These are phyloP conservation scores for Apophysomyces ossiformis DNA, from an alignment of 371 early-diverging fungal genomes.

Conservation along the genomic window DNA sequence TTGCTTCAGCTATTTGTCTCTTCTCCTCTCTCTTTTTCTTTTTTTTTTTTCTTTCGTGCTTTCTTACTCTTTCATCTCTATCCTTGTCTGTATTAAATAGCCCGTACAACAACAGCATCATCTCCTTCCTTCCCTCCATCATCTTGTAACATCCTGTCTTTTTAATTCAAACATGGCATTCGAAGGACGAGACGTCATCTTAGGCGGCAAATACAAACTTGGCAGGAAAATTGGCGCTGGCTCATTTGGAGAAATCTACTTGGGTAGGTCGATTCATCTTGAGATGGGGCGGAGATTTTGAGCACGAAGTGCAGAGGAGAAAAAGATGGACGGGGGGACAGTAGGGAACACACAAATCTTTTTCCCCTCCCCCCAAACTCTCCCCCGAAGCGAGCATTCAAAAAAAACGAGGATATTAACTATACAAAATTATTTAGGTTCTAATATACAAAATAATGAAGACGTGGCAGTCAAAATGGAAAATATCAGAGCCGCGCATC, in stretches of 20 bases:
- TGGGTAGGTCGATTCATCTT: conserved; percentile 61
- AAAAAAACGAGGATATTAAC: neutral
- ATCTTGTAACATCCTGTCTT: conserved; percentile 13
- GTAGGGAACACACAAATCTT: neutral
- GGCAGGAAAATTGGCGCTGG: conserved; percentile 98
- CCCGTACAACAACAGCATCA: neutral
- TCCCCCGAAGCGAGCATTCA: neutral
- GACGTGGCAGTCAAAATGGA: conserved; percentile 97
- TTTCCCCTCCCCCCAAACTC: neutral
- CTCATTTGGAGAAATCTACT: conserved; percentile 99
- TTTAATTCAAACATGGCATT: conserved; percentile 36
- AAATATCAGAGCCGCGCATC: conserved; percentile 90
- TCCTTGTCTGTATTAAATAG: neutral
- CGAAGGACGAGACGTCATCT: conserved; percentile 51
- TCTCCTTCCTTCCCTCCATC: neutral
- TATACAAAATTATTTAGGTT: conserved; percentile 57
- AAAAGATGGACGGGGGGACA: conserved; percentile 2
- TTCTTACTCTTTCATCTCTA: conserved; percentile 5
- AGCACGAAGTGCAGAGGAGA: conserved; percentile 6
- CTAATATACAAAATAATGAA: conserved; percentile 91
- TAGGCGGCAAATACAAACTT: conserved; percentile 91
- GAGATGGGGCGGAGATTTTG: conserved; percentile 12
- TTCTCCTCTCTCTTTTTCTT: conserved; percentile 11
- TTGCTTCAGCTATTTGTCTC: conserved; percentile 10
- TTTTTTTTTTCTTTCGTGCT: conserved; percentile 2